These are phyloP conservation scores for Penicillium manginii DNA, from an alignment of 495 filamentous ascomycete genomes.

Conservation along the genomic window DNA sequence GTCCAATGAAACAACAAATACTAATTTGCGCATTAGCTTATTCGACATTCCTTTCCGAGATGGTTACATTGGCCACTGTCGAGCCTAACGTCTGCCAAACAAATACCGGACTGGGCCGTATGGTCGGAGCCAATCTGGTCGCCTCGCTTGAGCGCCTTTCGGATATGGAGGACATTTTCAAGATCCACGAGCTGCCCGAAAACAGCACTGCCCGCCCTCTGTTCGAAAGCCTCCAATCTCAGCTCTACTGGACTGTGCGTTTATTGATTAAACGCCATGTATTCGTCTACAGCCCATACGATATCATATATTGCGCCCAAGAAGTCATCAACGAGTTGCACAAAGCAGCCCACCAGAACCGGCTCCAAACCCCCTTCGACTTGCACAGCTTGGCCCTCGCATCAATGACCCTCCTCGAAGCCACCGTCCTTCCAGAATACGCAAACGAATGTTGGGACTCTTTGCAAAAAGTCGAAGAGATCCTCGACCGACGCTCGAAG, in stretches of 20 bases:
- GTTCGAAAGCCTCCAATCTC: constrained; percentile 56
- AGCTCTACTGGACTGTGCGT: constrained; percentile 75
- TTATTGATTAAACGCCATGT: constrained; percentile 63
- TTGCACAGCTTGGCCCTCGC: constrained; percentile 74
- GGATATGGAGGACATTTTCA: constrained; percentile 44
- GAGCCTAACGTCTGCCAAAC: constrained; percentile 48
- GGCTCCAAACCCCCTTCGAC: constrained; percentile 61
- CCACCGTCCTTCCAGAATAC: constrained; percentile 55
- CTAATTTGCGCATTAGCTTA: constrained; percentile 49
- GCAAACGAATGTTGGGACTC: constrained; percentile 48
- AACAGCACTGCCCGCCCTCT: constrained; percentile 35
- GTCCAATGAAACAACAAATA: constrained; percentile 28
- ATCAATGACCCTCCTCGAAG: constrained; percentile 67
- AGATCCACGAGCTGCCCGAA: constrained; percentile 35
- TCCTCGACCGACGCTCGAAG: constrained; percentile 45
- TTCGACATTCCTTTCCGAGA: constrained; percentile 48
- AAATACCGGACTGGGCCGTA: constrained; percentile 43
- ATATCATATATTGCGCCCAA: constrained; percentile 65
- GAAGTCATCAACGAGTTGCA: constrained; percentile 61
- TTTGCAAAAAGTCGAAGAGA: constrained; percentile 49
- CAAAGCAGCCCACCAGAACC: constrained; percentile 50
- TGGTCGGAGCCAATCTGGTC: constrained; percentile 42
- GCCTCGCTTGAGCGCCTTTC: constrained; percentile 45
- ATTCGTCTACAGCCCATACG: constrained; percentile 56
- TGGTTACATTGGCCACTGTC: constrained; percentile 40